These are phyloP conservation scores for Colletotrichum liaoningense DNA, from an alignment of 2,329 filamentous ascomycete species.

Conservation along the genomic window DNA sequence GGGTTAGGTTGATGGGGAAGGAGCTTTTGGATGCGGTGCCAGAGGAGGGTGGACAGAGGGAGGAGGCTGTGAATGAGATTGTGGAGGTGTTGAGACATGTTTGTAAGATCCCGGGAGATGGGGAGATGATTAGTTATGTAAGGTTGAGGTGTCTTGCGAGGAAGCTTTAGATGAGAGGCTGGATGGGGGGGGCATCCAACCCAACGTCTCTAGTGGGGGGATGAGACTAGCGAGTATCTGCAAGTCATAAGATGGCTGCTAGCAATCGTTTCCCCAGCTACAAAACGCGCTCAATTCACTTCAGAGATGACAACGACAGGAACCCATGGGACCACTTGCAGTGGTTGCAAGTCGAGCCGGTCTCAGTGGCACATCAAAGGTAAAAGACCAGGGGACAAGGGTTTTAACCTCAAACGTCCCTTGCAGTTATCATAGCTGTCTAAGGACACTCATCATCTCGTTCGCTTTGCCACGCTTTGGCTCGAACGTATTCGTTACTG, in stretches of 20 bases:
- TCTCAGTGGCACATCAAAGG: too few species aligned
- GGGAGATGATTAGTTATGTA: conserved; percentile 66
- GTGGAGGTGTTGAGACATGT: conserved; percentile 65
- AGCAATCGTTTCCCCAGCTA: too few species aligned
- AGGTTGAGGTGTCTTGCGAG: conserved; percentile 61
- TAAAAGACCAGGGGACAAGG: too few species aligned
- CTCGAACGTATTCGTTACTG: neutral
- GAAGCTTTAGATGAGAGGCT: conserved; percentile 42
- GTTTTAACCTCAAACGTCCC: too few species aligned
- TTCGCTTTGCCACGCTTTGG: neutral
- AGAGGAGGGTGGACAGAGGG: conserved; percentile 55
- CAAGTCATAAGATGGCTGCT: too few species aligned
- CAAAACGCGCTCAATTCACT: too few species aligned
- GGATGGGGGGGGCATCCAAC: neutral
- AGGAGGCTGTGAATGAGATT: conserved; percentile 65
- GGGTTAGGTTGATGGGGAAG: conserved; percentile 73
- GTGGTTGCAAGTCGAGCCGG: too few species aligned
- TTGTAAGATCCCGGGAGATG: conserved; percentile 67
- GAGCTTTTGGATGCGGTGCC: conserved; percentile 66
- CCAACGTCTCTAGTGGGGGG: neutral
- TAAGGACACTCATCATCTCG: too few species aligned
- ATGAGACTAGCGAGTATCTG: neutral
- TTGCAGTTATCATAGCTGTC: too few species aligned
- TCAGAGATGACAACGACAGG: too few species aligned
- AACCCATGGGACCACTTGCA: too few species aligned